Conservation (phyloP, 331 rosid species). For the Dryas integrifolia region DNA sequence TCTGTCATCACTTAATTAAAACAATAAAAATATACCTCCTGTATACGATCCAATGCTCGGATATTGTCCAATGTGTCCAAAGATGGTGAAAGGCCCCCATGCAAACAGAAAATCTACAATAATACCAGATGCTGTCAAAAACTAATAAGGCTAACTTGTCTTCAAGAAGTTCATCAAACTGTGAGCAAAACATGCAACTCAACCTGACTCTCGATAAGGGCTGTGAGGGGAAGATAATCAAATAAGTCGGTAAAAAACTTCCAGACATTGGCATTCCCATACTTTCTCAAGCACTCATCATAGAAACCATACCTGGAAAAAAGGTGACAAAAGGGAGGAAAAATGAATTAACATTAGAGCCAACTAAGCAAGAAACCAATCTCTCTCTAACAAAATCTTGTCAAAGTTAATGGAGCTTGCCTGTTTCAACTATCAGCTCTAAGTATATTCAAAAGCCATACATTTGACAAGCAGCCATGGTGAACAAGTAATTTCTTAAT, state of each 20-base stretch:
- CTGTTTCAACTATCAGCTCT: background rate
- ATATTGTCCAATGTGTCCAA: constrained; percentile 94
- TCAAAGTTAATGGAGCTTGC: background rate
- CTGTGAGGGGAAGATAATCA: constrained; percentile 96
- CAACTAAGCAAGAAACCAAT: background rate
- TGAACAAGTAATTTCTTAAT: background rate
- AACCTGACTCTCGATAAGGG: constrained; percentile 99
- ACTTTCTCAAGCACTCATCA: constrained; percentile 97
- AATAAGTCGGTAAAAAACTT: constrained; percentile 86
- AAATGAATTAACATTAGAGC: constrained; percentile 10
- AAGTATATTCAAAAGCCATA: background rate
- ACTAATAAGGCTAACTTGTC: background rate
- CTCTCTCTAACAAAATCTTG: background rate
- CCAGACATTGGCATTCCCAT: constrained; percentile 99
- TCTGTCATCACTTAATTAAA: background rate
- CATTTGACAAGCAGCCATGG: background rate
- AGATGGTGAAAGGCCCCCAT: constrained; percentile 98
- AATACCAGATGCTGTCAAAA: constrained; percentile 26
- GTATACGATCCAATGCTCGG: constrained; percentile 91
- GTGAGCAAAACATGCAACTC: constrained; percentile 12
- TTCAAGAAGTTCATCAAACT: background rate
- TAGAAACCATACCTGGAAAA: constrained; percentile 93
- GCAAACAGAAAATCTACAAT: constrained; percentile 92
- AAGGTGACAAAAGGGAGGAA: constrained; percentile 11
- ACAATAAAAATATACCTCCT: constrained; percentile 60